Percentiles rank a stretch among this genome's conserved stretches.
Evolutionary conservation across 1,139 yeast species (phyloP).

Genomic region (Chernovozyma sophiae-reginae): DNA sequence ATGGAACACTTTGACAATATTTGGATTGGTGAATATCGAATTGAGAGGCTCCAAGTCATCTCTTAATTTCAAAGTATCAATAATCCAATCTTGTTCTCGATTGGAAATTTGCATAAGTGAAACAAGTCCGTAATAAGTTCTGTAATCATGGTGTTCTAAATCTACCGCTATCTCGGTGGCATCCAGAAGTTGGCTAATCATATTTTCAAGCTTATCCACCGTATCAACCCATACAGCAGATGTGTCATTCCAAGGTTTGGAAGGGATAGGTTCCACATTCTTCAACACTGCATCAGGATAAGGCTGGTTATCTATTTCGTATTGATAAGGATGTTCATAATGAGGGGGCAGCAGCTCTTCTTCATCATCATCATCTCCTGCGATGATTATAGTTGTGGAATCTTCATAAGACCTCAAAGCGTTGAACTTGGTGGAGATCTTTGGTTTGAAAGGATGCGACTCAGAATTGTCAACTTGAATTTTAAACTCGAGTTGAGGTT

Average conservation of each 20-base stretch:
- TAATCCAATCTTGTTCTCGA: slow-evolving; percentile 75
- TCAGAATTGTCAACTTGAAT: slow-evolving; percentile 65
- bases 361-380: slow-evolving; percentile 21
- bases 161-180: slow-evolving; percentile 84
- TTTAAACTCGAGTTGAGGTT: slow-evolving; percentile 70
- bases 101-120: slow-evolving; percentile 92
- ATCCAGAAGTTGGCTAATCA: slow-evolving; percentile 51
- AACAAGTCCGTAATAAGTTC: slow-evolving; percentile 87
- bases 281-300: slow-evolving; percentile 60
- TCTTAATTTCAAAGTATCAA: slow-evolving; percentile 73
- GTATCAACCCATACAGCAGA: slow-evolving; percentile 71
- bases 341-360: slow-evolving; percentile 49
- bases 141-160: slow-evolving; percentile 91
- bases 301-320: slow-evolving; percentile 67
- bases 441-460: slow-evolving; percentile 70
- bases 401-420: slow-evolving; percentile 55
- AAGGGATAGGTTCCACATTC: slow-evolving; percentile 48
- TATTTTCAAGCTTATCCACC: slow-evolving; percentile 42
- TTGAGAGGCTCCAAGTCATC: slow-evolving; percentile 69
- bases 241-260: slow-evolving; percentile 62
- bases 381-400: slow-evolving; percentile 33
- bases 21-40: slow-evolving; percentile 74
- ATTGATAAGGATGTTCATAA: slow-evolving; percentile 76
- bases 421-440: slow-evolving; percentile 67
- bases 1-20: slow-evolving; percentile 81